Evolutionary conservation across 306 rosid species (phyloP), one percentile per base, ranked within the genome.

Genomic region (Trifolium subterraneum): DNA sequence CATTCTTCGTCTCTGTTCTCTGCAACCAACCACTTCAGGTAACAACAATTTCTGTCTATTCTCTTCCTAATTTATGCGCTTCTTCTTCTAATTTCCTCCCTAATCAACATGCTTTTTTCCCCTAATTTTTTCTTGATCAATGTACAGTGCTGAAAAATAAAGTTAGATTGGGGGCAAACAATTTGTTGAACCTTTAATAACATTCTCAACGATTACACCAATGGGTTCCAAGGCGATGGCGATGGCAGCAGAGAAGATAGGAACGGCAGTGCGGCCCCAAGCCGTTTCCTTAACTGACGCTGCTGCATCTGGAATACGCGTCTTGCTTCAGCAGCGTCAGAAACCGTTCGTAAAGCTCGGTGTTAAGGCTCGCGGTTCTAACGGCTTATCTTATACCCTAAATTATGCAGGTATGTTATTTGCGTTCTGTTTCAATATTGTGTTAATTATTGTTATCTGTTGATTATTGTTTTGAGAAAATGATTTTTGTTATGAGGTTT

Each of bases 291-390:
- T 93, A 31, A 88, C 98, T 4, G 91, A 90, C 16, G 76, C 88
- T 36, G 98, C 97, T 14, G 93, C 98, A 5, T 79, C 79, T 10
- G 80, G 98, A 55, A 84, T 94, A 67, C 85, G 88, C 10, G 52
- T 78, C 36, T 77, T 91, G 13, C 86, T 93, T 0, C 80, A 87
- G 78, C 92, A 87, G 84, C 97, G 98, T 11, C 96, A 90, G 45
- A 87, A 91, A 70, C 31, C 88, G 10, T 93, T 79, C 78, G 83
- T 93, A 42, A 86, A 87, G 72, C 96, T 93, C 68, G 96, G 98
- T 25, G 91, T 93, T 73, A 93, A 91, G 88, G 91, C 97, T 39
- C 97, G 98, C 41, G 98, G 98, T 44, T 91, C 97, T 69, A 93
- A 93, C 42, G 98, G 95, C 64, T 82, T 93, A 55, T 86, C 98